Conservation (phyloP, 2,329 filamentous ascomycete genomes). For the Stachybotrys chartarum region DNA sequence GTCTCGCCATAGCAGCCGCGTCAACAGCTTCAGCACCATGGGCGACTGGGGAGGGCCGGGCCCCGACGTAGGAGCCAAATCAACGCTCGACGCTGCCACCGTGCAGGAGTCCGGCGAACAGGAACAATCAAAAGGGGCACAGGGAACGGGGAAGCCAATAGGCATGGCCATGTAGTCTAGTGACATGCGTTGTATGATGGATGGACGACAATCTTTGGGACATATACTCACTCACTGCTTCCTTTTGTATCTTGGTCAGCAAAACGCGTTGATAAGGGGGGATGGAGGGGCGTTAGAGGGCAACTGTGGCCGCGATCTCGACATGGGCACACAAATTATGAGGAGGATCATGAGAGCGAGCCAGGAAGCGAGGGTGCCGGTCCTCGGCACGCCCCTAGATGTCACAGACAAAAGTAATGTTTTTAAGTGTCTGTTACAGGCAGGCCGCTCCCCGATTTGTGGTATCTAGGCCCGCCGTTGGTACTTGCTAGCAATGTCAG, state of each 20-base stretch:
- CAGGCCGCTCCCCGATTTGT: not conserved
- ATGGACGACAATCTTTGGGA: not conserved
- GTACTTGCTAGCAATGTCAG: not conserved
- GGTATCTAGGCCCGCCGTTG: not conserved
- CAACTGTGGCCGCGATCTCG: not conserved
- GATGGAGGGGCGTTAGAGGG: not conserved
- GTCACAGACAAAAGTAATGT: not conserved
- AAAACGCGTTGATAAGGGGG: no score
- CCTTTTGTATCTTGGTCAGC: not conserved
- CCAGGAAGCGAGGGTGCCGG: not conserved
- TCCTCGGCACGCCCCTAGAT: not conserved
- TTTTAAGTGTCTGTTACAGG: not conserved
- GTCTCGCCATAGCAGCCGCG: slow-evolving; percentile 44
- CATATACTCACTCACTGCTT: not conserved
- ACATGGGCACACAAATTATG: not conserved
- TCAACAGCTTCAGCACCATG: slow-evolving; percentile 34
- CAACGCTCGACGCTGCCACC: not conserved
- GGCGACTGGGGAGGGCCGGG: slow-evolving; percentile 42
- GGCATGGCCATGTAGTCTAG: slow-evolving; percentile 1
- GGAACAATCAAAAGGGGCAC: not conserved
- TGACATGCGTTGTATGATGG: not conserved
- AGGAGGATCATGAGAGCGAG: not conserved
- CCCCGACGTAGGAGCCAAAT: slow-evolving; percentile 41
- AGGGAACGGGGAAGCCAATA: not conserved
- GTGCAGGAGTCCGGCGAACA: not conserved